Conservation (phyloP, 202 grass and related monocot species). For the Schoenoplectus triqueter region DNA sequence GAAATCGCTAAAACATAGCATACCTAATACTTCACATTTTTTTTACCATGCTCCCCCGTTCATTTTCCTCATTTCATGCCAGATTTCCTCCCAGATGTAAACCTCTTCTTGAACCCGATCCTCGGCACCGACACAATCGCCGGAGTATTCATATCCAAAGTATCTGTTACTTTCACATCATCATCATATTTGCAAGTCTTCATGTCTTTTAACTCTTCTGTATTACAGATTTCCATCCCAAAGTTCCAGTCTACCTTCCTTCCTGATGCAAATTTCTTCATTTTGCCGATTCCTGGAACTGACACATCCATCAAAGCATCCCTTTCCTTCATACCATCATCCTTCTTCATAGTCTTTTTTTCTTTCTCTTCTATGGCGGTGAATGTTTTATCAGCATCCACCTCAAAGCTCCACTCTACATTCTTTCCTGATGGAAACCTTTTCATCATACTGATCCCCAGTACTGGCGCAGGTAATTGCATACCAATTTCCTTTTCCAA, state of each 20-base stretch:
- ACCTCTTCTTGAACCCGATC: slow-evolving; percentile 62
- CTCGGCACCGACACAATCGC: background rate
- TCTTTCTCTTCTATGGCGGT: background rate
- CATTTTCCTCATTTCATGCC: slow-evolving; percentile 14
- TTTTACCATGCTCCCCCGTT: background rate
- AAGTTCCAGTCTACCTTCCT: slow-evolving; percentile 58
- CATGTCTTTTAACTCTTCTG: slow-evolving; percentile 31
- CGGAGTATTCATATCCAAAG: background rate
- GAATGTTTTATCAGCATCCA: slow-evolving; percentile 43
- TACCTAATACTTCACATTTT: background rate
- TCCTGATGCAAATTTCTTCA: slow-evolving; percentile 62
- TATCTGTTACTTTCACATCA: background rate
- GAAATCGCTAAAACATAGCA: background rate
- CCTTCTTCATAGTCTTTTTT: slow-evolving; percentile 25
- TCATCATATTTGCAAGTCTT: background rate
- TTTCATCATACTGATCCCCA: slow-evolving; percentile 55
- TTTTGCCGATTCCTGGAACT: slow-evolving; percentile 46
- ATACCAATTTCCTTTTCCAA: background rate
- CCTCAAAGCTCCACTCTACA: slow-evolving; percentile 56
- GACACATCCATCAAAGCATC: background rate
- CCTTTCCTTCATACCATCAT: background rate
- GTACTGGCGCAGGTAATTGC: background rate
- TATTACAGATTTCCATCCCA: slow-evolving; percentile 23
- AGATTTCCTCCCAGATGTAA: slow-evolving; percentile 55
- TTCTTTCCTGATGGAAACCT: slow-evolving; percentile 65